These are phyloP conservation scores for Hyphopichia homilentoma DNA, from an alignment of 805 yeast species.

Conservation along the genomic window DNA sequence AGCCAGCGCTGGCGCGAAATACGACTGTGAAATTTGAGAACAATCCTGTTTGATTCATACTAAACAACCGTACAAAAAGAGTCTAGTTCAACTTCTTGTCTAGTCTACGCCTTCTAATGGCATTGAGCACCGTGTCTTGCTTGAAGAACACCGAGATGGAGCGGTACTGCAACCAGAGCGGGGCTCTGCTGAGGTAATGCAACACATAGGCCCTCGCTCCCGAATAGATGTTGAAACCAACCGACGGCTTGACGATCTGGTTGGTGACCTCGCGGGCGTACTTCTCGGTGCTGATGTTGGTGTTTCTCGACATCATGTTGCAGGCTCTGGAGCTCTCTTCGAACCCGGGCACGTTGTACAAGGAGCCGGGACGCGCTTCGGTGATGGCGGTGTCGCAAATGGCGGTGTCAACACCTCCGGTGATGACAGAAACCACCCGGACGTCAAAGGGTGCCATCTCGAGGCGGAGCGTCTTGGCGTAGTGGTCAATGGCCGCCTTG, in stretches of 20 bases:
- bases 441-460: slow-evolving; percentile 39
- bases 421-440: slow-evolving; percentile 32
- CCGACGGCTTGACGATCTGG: slow-evolving; percentile 13
- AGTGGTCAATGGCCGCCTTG: slow-evolving; percentile 37
- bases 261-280: slow-evolving; percentile 23
- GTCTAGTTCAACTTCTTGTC: no score
- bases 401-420: slow-evolving; percentile 38
- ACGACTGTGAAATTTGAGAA: no score
- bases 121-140: no score
- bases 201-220: slow-evolving; percentile 20
- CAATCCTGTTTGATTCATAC: no score
- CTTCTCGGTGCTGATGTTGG: slow-evolving; percentile 16
- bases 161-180: no score
- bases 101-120: no score
- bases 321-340: slow-evolving; percentile 16
- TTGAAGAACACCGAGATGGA: no score
- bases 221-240: slow-evolving; percentile 26
- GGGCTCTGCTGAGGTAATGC: slow-evolving; percentile 13
- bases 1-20: no score
- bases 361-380: slow-evolving; percentile 9
- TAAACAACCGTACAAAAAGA: no score
- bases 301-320: slow-evolving; percentile 19
- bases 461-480: slow-evolving; percentile 27
- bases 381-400: slow-evolving; percentile 16
- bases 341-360: slow-evolving; percentile 19